A percentile compares a stretch with the other conserved stretches of the same genome.
Conservation (phyloP, 2,329 filamentous ascomycete species). For the Phialocephala sp. region DNA sequence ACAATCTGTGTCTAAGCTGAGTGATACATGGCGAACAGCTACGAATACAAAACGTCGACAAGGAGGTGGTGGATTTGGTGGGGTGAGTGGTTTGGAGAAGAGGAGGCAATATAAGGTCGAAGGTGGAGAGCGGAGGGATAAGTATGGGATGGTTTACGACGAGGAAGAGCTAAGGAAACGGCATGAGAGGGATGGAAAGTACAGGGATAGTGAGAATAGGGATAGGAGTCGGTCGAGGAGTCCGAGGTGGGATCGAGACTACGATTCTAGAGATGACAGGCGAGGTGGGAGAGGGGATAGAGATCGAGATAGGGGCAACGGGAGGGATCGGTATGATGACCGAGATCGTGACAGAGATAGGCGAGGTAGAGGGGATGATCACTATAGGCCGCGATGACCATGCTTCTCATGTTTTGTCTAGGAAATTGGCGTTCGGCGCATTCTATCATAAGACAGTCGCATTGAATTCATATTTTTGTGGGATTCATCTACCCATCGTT, state of each 20-base stretch:
- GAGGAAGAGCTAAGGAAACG: constrained; percentile 68
- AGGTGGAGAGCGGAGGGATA: constrained; percentile 48
- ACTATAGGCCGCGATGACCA: constrained; percentile 30
- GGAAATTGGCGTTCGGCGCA: constrained; percentile 2
- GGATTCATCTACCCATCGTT: constrained; percentile 6
- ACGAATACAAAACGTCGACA: constrained; percentile 79
- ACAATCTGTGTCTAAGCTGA: constrained; percentile 88
- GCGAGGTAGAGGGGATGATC: constrained; percentile 33
- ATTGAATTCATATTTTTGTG: not conserved
- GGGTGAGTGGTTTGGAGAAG: constrained; percentile 86
- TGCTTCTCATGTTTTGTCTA: not conserved
- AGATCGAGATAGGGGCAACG: constrained; percentile 29
- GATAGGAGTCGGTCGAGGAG: constrained; percentile 42
- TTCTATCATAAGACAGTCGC: not conserved
- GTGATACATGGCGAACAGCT: constrained; percentile 85
- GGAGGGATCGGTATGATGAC: constrained; percentile 28
- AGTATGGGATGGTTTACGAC: constrained; percentile 83
- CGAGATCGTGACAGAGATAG: constrained; percentile 32
- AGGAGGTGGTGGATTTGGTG: constrained; percentile 81
- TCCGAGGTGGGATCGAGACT: constrained; percentile 34
- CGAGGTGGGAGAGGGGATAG: constrained; percentile 30
- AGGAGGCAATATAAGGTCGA: constrained; percentile 81
- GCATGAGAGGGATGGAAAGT: constrained; percentile 48
- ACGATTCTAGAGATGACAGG: constrained; percentile 35
- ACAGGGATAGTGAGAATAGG: constrained; percentile 33